A percentile compares a stretch with the other conserved stretches of the same genome.
Conservation (phyloP, 441 rosid genomes). For the Gossypium schwendimanii region DNA sequence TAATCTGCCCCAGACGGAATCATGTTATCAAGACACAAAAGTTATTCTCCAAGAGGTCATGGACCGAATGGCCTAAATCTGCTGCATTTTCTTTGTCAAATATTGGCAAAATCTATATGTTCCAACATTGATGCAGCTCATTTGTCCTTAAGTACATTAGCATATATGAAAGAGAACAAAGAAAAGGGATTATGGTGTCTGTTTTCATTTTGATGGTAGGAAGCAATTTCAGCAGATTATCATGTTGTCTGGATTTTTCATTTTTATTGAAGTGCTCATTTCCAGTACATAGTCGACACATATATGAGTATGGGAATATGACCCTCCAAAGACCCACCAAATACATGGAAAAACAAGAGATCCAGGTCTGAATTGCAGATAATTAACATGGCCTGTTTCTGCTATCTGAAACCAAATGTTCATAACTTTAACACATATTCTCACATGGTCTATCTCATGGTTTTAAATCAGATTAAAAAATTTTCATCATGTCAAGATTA, state of each 20-base stretch:
- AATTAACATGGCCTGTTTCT: not conserved
- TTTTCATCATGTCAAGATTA: not conserved
- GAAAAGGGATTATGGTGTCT: not conserved
- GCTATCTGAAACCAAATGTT: not conserved
- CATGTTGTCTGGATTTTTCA: not conserved
- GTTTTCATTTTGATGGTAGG: not conserved
- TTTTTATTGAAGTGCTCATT: not conserved
- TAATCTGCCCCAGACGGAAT: conserved; percentile 48
- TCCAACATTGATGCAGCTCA: not conserved
- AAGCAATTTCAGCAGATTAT: not conserved
- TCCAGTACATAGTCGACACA: not conserved
- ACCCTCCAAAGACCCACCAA: not conserved
- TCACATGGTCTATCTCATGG: not conserved
- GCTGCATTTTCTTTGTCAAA: not conserved
- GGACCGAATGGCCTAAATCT: conserved; percentile 43
- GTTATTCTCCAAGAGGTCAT: conserved; percentile 65
- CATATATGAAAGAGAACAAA: not conserved
- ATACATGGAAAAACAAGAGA: not conserved
- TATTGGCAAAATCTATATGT: not conserved
- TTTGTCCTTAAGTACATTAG: not conserved
- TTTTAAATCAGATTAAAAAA: not conserved
- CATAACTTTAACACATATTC: not conserved
- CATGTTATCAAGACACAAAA: conserved; percentile 48
- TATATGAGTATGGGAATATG: not conserved
- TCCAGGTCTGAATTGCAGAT: not conserved